phyloP scores from a whole-genome alignment of 805 yeast genomes.

The Kregervanrija fluxuum region DNA sequence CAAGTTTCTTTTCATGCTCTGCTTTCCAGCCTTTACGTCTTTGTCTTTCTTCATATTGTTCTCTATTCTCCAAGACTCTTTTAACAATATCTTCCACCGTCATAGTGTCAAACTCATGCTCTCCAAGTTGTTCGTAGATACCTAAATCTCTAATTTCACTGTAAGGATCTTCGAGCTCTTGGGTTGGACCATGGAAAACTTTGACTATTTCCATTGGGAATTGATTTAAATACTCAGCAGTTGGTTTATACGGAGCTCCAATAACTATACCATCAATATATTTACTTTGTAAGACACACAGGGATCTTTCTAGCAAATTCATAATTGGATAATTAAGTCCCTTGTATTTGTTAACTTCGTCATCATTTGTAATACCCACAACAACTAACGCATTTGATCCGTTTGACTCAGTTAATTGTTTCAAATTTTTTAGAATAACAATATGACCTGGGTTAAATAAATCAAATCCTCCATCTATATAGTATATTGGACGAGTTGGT shows the following conservation, averaged over 20 bases:
- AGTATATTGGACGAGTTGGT: constrained; percentile 29
- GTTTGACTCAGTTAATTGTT: constrained; percentile 28
- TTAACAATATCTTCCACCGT: constrained; percentile 65
- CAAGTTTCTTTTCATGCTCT: constrained; percentile 35
- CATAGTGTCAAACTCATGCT: constrained; percentile 57
- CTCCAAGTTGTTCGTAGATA: constrained; percentile 35
- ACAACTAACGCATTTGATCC: constrained; percentile 40
- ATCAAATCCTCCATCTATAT: constrained; percentile 84
- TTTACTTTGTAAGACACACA: constrained; percentile 83
- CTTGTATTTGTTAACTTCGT: constrained; percentile 43
- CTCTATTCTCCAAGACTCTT: constrained; percentile 63
- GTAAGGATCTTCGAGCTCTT: constrained; percentile 26
- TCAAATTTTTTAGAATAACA: constrained; percentile 51
- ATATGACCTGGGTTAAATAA: constrained; percentile 92
- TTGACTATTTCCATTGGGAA: constrained; percentile 29
- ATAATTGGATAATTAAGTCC: constrained; percentile 74
- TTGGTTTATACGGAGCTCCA: constrained; percentile 56
- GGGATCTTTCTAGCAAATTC: constrained; percentile 78
- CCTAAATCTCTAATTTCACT: constrained; percentile 21
- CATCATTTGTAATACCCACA: constrained; percentile 64
- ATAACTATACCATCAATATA: constrained; percentile 75
- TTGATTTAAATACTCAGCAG: constrained; percentile 29
- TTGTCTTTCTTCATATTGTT: constrained; percentile 80
- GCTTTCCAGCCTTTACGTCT: constrained; percentile 78
- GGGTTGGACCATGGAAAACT: constrained; percentile 57